Conservation (phyloP, 2,329 filamentous ascomycete genomes). For the Pestalotiopsis sp. region DNA sequence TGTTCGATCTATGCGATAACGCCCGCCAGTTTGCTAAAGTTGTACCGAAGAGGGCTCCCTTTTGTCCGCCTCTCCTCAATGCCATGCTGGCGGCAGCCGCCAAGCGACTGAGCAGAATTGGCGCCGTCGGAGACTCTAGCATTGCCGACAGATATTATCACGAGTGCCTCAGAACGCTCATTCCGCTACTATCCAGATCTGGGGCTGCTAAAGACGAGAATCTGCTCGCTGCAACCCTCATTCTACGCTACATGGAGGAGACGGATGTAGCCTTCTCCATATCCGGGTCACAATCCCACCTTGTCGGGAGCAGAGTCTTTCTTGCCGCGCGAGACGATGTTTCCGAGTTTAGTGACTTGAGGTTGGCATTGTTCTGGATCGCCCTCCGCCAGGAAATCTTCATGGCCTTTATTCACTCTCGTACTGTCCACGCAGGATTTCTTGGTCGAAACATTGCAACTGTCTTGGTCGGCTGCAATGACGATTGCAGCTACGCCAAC, state of each 20-base stretch:
- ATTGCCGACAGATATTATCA: conserved; percentile 1
- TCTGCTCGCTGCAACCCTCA: conserved; percentile 1
- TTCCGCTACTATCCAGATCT: neutral
- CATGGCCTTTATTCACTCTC: conserved; percentile 4
- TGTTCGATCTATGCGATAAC: conserved; percentile 8
- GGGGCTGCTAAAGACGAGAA: conserved; percentile 1
- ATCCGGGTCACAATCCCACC: neutral
- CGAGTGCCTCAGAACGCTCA: neutral
- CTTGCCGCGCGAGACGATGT: neutral
- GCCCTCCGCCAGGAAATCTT: conserved; percentile 1
- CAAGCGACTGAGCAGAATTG: neutral
- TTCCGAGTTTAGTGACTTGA: neutral
- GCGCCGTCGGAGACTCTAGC: neutral
- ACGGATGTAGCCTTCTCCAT: conserved; percentile 1
- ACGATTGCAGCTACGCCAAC: conserved; percentile 4
- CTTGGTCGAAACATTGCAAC: neutral
- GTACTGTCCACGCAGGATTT: neutral
- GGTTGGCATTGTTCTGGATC: conserved; percentile 1
- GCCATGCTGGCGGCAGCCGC: conserved; percentile 3
- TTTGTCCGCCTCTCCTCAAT: conserved; percentile 3
- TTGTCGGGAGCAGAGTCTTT: neutral
- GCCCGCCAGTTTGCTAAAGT: conserved; percentile 1
- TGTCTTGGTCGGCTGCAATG: neutral
- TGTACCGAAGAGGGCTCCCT: neutral
- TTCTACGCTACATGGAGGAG: conserved; percentile 5